phyloP scores from a whole-genome alignment of 257 asterid species.

The Nicotiana tomentosiformis region DNA sequence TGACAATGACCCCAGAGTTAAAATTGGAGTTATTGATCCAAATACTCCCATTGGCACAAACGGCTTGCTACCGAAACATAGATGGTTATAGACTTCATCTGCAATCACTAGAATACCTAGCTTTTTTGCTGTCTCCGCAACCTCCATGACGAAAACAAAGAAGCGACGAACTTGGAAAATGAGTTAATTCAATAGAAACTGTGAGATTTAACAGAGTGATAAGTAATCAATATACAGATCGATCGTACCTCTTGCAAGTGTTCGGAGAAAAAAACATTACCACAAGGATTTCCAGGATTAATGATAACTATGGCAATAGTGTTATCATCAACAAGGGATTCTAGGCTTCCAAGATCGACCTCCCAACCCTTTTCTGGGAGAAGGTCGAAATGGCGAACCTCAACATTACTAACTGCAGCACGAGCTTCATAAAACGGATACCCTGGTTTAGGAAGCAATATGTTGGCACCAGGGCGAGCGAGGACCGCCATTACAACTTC shows the following conservation, averaged over 20 bases:
- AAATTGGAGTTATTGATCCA: conserved; percentile 61
- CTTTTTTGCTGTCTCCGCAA: conserved; percentile 73
- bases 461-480: conserved; percentile 69
- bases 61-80: conserved; percentile 60
- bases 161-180: neutral
- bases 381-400: conserved; percentile 73
- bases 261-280: conserved; percentile 66
- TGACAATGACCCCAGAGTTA: conserved; percentile 73
- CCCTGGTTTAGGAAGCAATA: conserved; percentile 74
- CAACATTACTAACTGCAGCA: conserved; percentile 40
- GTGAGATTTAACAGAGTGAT: neutral
- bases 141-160: conserved; percentile 21
- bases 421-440: conserved; percentile 62
- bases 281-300: conserved; percentile 96
- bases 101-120: conserved; percentile 76
- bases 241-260: conserved; percentile 67
- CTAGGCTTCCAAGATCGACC: conserved; percentile 64
- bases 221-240: neutral
- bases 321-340: conserved; percentile 62
- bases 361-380: conserved; percentile 75
- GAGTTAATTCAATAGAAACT: neutral
- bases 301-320: conserved; percentile 82
- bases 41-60: conserved; percentile 88
- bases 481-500: conserved; percentile 43
- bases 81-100: conserved; percentile 79